Base-by-base conservation (phyloP, 306 rosid species). In the Lagenaria siceraria region DNA sequence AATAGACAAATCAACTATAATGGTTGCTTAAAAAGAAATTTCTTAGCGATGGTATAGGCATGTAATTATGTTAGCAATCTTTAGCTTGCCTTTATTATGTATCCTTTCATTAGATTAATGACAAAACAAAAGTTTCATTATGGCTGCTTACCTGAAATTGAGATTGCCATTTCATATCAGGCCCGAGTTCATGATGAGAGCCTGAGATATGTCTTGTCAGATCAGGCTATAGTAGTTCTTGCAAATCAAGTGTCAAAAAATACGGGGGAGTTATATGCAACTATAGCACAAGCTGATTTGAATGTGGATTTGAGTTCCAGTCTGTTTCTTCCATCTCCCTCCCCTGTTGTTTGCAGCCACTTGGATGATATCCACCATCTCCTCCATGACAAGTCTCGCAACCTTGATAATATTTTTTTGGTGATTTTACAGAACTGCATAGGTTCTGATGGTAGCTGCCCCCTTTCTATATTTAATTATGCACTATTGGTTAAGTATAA, bases 131-230 rank as follows among this genome's bases (percentile, higher is more conserved):
- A 82, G 46, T 53, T 74, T 11, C 22, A 9, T 55, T 36, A 42
- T 51, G 54, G 64, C 40, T 63, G 62, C 81, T 74, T 25, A 81
- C 82, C 52, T 76, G 24, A 82, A 81, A 60, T 42, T 74, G 71
- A 69, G 76, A 58, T 66, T 25, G 77, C 78, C 79, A 70, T 83
- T 79, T 78, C 80, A 56, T 86, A 83, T 76, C 97, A 92, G 98
- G 97, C 98, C 79, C 97, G 97, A 19, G 78, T 95, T 46, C 98
- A 92, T 77, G 97, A 95, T 75, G 98, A 95, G 87, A 92, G 92
- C 87, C 85, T 88, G 82, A 90, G 92, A 87, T 90, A 85, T 76
- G 97, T 92, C 49, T 61, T 92, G 79, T 83, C 97, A 69, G 97
- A 95, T 80, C 98, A 90, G 77, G 95, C 96, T 76, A 89, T 92